Base-by-base conservation (phyloP, 371 early-diverging fungal species). In the Mucor plumbeus region DNA sequence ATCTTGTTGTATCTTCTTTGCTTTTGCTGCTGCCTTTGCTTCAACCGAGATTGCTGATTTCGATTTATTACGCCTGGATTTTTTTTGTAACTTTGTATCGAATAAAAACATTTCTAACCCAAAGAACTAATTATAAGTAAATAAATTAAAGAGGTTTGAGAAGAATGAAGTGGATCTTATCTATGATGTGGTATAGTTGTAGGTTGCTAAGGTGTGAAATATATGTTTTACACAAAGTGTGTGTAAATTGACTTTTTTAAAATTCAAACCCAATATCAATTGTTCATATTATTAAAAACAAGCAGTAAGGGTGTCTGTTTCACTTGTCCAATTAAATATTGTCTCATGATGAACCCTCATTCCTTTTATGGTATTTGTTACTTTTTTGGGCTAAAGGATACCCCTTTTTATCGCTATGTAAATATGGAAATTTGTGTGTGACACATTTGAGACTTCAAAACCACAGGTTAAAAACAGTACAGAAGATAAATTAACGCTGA, bases 1-100 rank as follows among this genome's bases (percentile, higher is more conserved):
- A 70, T 83, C 78, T 55, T 83, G 83, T 47, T 77, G 73, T 38
- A 73, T 63, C 38, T 75, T 82, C 57, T 72, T 74, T 13, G 65
- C 73, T 66, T 71, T 81, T 5, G 72, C 74, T 38, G 61, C 67
- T 34, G 74, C 74, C 61, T 72, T 76, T 19, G 71, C 76, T 44
- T 78, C 72, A 8, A 58, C 68, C 26, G 56, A 40, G 11, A 31
- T 54, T 9, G 35, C 26, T 26, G 55, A 41, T 44, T 47, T 67
- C 10, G 44, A 56, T 15, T 57, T 67, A 14, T 9, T 40, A 26
- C 41, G 54, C 40, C 55, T 67, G 7, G 41, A 34, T 43, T 47
- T 67, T 13, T 50, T 50, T 7, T 39, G 60, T 7, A 15, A 34
- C 15, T 33, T 44, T 67, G 54, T 50, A 15, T 67, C 67, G 47